These are phyloP conservation scores for Aspergillus avenaceus DNA, from an alignment of 495 filamentous ascomycete species.

Conservation along the genomic window DNA sequence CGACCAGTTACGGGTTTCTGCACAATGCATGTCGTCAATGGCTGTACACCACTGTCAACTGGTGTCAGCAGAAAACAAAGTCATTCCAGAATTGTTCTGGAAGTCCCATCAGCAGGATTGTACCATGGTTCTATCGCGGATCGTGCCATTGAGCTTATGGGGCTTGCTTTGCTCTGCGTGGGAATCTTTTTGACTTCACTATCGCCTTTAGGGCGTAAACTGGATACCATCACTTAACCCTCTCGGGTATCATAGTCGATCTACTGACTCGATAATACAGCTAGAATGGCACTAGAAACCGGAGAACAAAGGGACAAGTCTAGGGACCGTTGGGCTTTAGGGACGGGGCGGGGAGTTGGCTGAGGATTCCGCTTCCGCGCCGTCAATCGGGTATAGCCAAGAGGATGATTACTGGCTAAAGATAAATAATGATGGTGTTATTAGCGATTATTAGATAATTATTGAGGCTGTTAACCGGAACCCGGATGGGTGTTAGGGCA, in stretches of 20 bases:
- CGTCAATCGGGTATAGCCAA: background rate
- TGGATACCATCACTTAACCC: background rate
- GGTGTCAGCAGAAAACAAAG: no score
- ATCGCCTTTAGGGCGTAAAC: background rate
- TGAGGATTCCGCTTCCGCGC: background rate
- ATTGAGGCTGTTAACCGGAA: background rate
- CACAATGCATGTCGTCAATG: no score
- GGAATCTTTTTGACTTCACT: background rate
- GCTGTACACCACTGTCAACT: no score
- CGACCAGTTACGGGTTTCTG: background rate
- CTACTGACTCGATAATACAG: background rate
- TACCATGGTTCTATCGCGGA: slow-evolving; percentile 13
- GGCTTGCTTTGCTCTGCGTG: slow-evolving; percentile 15
- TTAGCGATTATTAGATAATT: background rate
- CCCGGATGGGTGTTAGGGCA: background rate
- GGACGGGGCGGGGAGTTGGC: background rate
- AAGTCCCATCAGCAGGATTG: slow-evolving; percentile 2
- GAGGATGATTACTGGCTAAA: background rate
- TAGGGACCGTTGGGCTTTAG: background rate
- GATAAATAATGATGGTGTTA: background rate
- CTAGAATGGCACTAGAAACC: background rate
- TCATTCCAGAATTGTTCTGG: slow-evolving; percentile 11
- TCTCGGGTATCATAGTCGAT: slow-evolving; percentile 1
- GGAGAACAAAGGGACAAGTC: background rate
- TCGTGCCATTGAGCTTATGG: slow-evolving; percentile 22